Evolutionary conservation across 257 asterid species (phyloP).

Genomic region (Fraxinus anomala): DNA sequence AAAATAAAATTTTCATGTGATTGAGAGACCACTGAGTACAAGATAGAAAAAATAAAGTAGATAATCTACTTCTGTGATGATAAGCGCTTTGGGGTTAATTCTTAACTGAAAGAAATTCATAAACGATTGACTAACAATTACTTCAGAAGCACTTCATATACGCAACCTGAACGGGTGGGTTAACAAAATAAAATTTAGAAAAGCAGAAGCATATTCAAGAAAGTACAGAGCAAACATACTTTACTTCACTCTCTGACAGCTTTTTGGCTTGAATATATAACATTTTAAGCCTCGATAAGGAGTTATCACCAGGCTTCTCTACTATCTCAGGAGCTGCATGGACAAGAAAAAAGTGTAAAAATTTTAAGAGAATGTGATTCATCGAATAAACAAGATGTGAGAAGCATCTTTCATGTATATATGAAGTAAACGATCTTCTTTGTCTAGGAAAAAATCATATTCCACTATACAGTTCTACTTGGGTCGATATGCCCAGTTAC

Average conservation of each 20-base stretch:
- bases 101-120: background rate
- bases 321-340: constrained; percentile 86
- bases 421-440: background rate
- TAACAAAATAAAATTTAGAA: background rate
- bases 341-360: constrained; percentile 25
- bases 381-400: constrained; percentile 8
- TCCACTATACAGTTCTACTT: background rate
- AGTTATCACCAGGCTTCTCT: constrained; percentile 85
- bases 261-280: constrained; percentile 84
- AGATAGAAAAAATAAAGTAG: background rate
- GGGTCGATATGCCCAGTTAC: background rate
- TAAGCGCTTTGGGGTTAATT: background rate
- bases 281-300: constrained; percentile 66
- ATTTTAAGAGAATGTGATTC: constrained; percentile 4
- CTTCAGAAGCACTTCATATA: background rate
- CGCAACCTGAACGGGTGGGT: background rate
- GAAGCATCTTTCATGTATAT: background rate
- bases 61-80: background rate
- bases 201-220: background rate
- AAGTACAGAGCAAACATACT: constrained; percentile 39
- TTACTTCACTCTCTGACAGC: constrained; percentile 78
- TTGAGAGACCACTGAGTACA: background rate
- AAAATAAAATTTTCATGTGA: constrained; percentile 9
- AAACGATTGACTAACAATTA: constrained; percentile 10
- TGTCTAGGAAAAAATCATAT: background rate